phyloP scores from a whole-genome alignment of 73 alveolate genomes.

The Breviolum minutum region DNA sequence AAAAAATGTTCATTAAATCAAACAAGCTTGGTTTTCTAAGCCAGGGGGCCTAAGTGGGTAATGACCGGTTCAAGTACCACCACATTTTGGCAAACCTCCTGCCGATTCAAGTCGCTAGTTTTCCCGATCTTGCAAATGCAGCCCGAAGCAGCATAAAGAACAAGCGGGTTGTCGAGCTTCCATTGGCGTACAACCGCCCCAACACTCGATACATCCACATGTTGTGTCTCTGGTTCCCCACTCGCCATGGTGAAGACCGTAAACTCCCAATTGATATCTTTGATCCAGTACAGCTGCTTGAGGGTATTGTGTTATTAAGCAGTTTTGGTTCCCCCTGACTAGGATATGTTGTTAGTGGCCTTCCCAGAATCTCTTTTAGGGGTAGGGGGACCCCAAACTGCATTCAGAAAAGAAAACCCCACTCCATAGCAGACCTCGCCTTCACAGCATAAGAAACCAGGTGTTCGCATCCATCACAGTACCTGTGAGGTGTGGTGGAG shows the following conservation, averaged over 20 bases:
- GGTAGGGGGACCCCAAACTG: not conserved
- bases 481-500: too few species aligned
- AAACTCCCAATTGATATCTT: too few species aligned
- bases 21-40: not conserved
- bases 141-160: not conserved
- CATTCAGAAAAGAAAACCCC: not conserved
- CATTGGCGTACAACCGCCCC: not conserved
- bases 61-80: not conserved
- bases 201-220: too few species aligned
- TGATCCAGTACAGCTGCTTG: constrained; percentile 5
- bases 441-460: not conserved
- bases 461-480: not conserved
- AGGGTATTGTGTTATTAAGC: not conserved
- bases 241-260: not conserved
- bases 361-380: not conserved
- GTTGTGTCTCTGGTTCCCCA: not conserved
- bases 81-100: not conserved
- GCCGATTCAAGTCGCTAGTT: not conserved
- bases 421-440: not conserved
- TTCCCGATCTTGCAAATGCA: not conserved
- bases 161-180: not conserved
- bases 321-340: too few species aligned
- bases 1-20: not conserved
- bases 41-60: not conserved
- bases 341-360: not conserved